Evolutionary conservation across 2,329 filamentous ascomycete species (phyloP), one percentile per base, ranked within the genome.

Genomic region (Penicillium sp.): DNA sequence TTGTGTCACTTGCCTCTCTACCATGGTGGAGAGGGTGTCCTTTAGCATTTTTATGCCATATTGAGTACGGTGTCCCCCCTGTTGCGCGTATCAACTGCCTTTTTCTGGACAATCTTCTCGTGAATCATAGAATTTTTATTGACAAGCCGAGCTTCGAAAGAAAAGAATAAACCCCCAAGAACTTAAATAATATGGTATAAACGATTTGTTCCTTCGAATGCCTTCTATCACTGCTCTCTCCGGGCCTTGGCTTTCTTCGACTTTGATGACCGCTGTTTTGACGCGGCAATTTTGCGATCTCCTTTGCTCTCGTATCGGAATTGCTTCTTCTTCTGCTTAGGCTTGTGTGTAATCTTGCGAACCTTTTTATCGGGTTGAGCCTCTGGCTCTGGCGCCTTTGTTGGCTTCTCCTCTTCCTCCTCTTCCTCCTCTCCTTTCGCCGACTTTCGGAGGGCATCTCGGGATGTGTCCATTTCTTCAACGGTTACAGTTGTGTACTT

Each of bases 401-500:
- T 59, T 52, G 78, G 76, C 26, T 66, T 53, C 29, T 63, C 52
- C 27, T 58, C 62, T 59, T 63, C 65, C 33, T 65, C 62, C 37
- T 71, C 63, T 5, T 64, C 64, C 8, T 67, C 68, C 53, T 73
- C 66, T 50, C 67, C 62, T 39, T 72, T 65, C 43, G 71, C 74
- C 3, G 81, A 79, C 65, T 84, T 87, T 56, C 85, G 81, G 48
- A 96, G 77, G 0, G 90, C 90, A 54, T 92, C 86, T 64, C 86
- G 85, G 13, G 89, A 88, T 16, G 96, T 84, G 61, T 88, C 89
- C 65, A 99, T 91, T 11, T 90, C 89, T 73, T 97, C 93, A 1
- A 99, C 87, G 0, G 91, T 97, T 26, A 99, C 95, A 1, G 91
- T 96, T 0, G 95, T 98, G 73, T 91, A 97, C 71, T 90, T 90